Evolutionary conservation across 2,329 filamentous ascomycete genomes (phyloP), one percentile per base, ranked within the genome.

Genomic region (Westerdykella aurantiaca): DNA sequence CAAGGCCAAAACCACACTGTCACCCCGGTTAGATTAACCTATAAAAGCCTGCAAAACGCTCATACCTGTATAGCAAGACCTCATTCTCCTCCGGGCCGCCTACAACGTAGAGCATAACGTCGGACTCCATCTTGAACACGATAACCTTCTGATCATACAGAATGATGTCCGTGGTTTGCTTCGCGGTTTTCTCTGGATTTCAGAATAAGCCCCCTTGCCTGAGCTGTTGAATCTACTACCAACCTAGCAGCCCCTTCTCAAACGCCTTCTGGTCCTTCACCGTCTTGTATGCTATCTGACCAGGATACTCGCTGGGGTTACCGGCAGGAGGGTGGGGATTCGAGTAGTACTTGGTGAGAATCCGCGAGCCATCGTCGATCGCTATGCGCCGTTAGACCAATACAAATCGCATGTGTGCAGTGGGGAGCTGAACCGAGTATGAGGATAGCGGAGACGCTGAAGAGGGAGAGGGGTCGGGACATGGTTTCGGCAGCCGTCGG

Each of bases 61-160:
- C 46, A 2, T 58, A 65, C 63, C 69, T 95, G 75, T 96, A 97
- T 41, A 98, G 78, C 67, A 98, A 75, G 43, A 98, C 86, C 73
- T 98, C 93, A 69, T 97, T 98, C 78, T 98, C 93, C 42, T 96
- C 88, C 42, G 87, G 79, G 29, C 84, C 82, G 53, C 91, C 91
- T 10, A 98, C 87, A 21, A 97, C 86, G 67, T 97, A 97, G 37
- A 87, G 81, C 85, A 96, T 96, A 45, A 97, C 86, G 69, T 98
- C 93, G 57, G 87, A 89, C 75, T 98, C 93, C 74, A 86, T 86
- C 81, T 98, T 98, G 78, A 96, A 98, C 41, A 97, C 84, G 43
- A 97, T 88, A 49, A 98, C 85, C 60, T 88, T 82, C 73, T 94
- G 94, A 72, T 98, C 93, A 72, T 96, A 97, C 44, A 98, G 81